Percentiles rank a stretch among this genome's conserved stretches.
Conservation (phyloP, 768 basidiomycete genomes). For the Leccinellum albellum region DNA sequence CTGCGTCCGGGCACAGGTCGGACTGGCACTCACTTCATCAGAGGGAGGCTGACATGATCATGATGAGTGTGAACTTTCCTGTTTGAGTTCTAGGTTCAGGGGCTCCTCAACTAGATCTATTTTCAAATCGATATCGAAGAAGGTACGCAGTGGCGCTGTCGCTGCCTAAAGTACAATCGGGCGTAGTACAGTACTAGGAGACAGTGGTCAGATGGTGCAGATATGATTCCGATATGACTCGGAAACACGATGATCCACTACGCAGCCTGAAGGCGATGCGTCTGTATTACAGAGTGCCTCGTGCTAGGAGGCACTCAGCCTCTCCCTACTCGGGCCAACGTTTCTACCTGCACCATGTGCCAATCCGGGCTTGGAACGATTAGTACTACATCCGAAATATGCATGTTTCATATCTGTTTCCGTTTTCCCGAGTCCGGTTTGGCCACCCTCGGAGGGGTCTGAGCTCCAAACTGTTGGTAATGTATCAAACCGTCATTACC, state of each 20-base stretch:
- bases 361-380: not conserved
- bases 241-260: not conserved
- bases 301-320: not conserved
- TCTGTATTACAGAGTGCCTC: not conserved
- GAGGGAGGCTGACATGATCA: not conserved
- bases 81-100: not conserved
- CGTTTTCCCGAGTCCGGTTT: not conserved
- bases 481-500: too few species aligned
- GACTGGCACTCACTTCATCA: too few species aligned
- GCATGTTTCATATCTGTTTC: not conserved
- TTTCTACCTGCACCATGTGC: not conserved
- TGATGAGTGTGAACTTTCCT: not conserved
- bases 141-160: not conserved
- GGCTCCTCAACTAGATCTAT: not conserved
- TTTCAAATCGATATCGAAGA: not conserved
- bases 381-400: not conserved
- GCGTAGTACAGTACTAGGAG: not conserved
- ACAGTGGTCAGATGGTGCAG: not conserved
- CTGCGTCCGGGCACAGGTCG: not conserved
- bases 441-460: not conserved
- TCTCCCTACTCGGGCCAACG: not conserved
- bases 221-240: not conserved
- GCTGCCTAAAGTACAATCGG: not conserved
- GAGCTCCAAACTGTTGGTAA: not conserved
- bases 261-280: not conserved